Base-by-base conservation (phyloP, 306 rosid genomes). In the Pyrus bretschneideri region DNA sequence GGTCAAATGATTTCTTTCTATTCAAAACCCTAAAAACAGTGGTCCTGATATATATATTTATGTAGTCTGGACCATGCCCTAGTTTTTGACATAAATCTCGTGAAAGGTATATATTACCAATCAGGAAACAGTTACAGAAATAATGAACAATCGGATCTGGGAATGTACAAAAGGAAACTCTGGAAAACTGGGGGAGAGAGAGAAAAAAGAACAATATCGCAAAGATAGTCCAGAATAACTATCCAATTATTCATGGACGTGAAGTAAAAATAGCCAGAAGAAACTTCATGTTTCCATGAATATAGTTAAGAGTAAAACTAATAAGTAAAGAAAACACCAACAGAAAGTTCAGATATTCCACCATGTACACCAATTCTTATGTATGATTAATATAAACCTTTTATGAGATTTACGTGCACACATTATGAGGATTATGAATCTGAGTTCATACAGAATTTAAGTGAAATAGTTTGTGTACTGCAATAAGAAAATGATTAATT, bases 341-440 rank as follows among this genome's bases (percentile, higher is more conserved):
- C 29, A 9, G 19, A 57, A 73, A 31, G 66, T 73, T 59, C 55
- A 67, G 66, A 58, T 82, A 84, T 58, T 78, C 74, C 8, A n/a
- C 79, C 58, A 73, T 60, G 65, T 23, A 49, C 55, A 49, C n/a
- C 9, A 10, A 60, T 42, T 30, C 59, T 59, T 55, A 25, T 61
- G 4, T 59, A 42, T 31, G 58, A 81, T 69, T 85, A 82, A 81
- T 86, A 70, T 81, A 80, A 82, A 45, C 78, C 80, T 84, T 74
- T 60, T 31, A 31, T 52, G 33, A 55, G 29, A 33, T 13, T 33
- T 55, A 17, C 21, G 9, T 5, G 3, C 55, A 49, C 55, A 49
- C 21, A 15, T 49, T 17, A 15, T 2, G 55, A 49, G 55, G 55
- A 49, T 49, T 15, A 5, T 49, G 55, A 49, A 51, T 49, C 44